These are phyloP conservation scores for Wickerhamomyces canadensis DNA, from an alignment of 805 yeast genomes.

Conservation along the genomic window DNA sequence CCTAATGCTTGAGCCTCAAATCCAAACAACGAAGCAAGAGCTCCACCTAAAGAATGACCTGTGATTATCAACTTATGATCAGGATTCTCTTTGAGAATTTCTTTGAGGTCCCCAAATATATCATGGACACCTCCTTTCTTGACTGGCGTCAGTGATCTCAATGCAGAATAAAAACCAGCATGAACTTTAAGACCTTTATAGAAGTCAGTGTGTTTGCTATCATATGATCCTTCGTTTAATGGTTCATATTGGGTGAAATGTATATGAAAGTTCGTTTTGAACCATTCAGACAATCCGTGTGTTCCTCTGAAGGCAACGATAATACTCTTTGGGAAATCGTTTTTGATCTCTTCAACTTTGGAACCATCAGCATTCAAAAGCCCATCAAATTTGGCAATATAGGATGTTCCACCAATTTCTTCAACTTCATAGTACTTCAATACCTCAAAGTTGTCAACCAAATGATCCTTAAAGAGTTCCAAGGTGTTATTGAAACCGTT, in stretches of 20 bases:
- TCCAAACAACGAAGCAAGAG: slow-evolving; percentile 54
- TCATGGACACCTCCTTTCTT: slow-evolving; percentile 23
- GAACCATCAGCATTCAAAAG: too few relatives aligned
- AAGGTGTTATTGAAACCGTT: too few relatives aligned
- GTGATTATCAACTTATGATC: slow-evolving; percentile 30
- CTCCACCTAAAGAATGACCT: slow-evolving; percentile 59
- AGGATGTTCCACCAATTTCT: not conserved
- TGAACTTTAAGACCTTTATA: not conserved
- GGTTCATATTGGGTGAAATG: not conserved
- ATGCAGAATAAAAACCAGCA: not conserved
- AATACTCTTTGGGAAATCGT: not conserved
- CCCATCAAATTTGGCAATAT: not conserved
- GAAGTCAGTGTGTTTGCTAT: not conserved
- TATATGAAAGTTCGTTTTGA: not conserved
- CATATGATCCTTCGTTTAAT: not conserved
- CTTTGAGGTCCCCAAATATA: slow-evolving; percentile 26
- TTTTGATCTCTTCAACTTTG: not conserved
- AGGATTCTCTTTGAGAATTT: slow-evolving; percentile 28
- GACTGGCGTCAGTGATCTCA: not conserved
- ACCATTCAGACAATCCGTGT: not conserved
- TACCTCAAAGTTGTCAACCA: not conserved
- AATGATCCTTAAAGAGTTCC: too few relatives aligned
- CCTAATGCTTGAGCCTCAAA: slow-evolving; percentile 54
- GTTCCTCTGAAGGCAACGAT: not conserved
- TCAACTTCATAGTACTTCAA: not conserved